A percentile compares a stretch with the other conserved stretches of the same genome.
phyloP scores from a whole-genome alignment of 1,284 basidiomycete genomes.

The Grifola frondosa region DNA sequence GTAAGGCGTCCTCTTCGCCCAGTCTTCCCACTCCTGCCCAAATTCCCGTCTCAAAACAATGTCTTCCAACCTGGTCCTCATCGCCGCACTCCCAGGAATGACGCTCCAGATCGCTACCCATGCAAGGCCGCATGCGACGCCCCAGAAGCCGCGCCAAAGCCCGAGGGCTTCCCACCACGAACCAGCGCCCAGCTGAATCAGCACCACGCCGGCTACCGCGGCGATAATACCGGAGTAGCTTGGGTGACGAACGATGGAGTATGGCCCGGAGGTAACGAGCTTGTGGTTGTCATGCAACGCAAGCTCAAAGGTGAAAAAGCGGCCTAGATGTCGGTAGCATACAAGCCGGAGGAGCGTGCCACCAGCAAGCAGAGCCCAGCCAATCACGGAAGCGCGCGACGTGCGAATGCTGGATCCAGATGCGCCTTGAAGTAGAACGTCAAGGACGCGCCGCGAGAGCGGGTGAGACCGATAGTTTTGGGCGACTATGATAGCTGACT shows the following conservation, averaged over 20 bases:
- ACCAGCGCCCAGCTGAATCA: not conserved
- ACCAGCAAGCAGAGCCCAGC: not conserved
- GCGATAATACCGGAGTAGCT: not conserved
- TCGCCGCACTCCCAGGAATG: not conserved
- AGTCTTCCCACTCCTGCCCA: conserved; percentile 4
- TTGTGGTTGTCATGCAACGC: conserved; percentile 2
- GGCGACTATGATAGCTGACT: too few relatives aligned
- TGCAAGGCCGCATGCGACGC: not conserved
- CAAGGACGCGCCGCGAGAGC: too few relatives aligned
- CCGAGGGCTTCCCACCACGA: not conserved
- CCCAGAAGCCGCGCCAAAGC: not conserved
- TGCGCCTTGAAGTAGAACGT: too few relatives aligned
- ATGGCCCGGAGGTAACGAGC: conserved; percentile 8
- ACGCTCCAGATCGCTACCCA: not conserved
- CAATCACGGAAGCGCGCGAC: too few relatives aligned
- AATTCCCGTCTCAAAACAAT: conserved; percentile 7
- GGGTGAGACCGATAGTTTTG: too few relatives aligned
- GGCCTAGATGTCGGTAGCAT: conserved; percentile 3
- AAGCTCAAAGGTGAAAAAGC: conserved; percentile 6
- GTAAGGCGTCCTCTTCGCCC: conserved; percentile 4
- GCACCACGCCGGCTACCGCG: not conserved
- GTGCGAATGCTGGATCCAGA: too few relatives aligned
- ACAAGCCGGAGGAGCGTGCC: not conserved
- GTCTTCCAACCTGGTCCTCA: conserved; percentile 5
- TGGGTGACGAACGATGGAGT: conserved; percentile 8